A percentile compares a stretch with the other conserved stretches of the same genome.
Conservation (phyloP, 495 filamentous ascomycete genomes). For the Daldinia decipiens region DNA sequence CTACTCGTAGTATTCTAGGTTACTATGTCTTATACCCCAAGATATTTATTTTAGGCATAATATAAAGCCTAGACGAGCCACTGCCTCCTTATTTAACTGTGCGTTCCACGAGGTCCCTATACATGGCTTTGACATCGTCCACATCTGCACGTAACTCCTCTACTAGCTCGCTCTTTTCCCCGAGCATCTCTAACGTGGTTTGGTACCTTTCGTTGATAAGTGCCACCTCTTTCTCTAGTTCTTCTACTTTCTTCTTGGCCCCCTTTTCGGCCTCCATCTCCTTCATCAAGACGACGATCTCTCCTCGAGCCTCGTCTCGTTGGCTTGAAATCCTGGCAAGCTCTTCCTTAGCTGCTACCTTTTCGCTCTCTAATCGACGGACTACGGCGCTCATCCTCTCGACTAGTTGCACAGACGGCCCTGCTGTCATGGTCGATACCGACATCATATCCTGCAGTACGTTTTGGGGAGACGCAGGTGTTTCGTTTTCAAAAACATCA, state of each 20-base stretch:
- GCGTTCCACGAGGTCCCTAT: slow-evolving; percentile 88
- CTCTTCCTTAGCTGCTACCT: slow-evolving; percentile 85
- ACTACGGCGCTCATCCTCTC: slow-evolving; percentile 96
- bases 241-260: slow-evolving; percentile 67
- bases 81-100: slow-evolving; percentile 64
- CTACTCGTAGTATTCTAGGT: slow-evolving; percentile 5
- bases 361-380: slow-evolving; percentile 89
- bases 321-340: slow-evolving; percentile 79
- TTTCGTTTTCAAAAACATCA: slow-evolving; percentile 70
- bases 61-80: slow-evolving; percentile 14
- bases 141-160: slow-evolving; percentile 92
- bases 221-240: slow-evolving; percentile 71
- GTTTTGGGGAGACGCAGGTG: slow-evolving; percentile 72
- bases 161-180: slow-evolving; percentile 94
- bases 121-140: slow-evolving; percentile 91
- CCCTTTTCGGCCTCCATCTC: slow-evolving; percentile 77
- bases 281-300: slow-evolving; percentile 87
- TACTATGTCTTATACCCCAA: slow-evolving; percentile 17
- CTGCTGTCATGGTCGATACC: slow-evolving; percentile 86
- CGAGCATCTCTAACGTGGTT: slow-evolving; percentile 92
- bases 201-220: slow-evolving; percentile 79
- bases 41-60: slow-evolving; percentile 14
- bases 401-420: slow-evolving; percentile 93
- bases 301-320: slow-evolving; percentile 88
- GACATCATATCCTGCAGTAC: slow-evolving; percentile 89